These are phyloP conservation scores for Eutypella sp. DNA, from an alignment of 2,329 filamentous ascomycete species.

Conservation along the genomic window DNA sequence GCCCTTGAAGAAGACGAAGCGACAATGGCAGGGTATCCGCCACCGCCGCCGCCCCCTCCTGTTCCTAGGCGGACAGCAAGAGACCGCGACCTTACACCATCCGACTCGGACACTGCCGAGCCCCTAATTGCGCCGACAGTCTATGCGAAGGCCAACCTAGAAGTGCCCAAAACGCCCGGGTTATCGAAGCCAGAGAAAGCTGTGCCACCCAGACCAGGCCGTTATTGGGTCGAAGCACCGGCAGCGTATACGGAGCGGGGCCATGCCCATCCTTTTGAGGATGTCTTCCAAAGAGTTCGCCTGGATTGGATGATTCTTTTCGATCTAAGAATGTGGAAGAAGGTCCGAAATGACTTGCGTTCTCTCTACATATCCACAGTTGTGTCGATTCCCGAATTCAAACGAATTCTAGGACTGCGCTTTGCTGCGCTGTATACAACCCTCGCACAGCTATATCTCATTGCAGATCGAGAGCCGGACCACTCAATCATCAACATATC, in stretches of 20 bases:
- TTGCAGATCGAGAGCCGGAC: slow-evolving; percentile 92
- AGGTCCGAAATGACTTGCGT: slow-evolving; percentile 80
- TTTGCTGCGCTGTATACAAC: slow-evolving; percentile 94
- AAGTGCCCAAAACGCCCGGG: slow-evolving; percentile 79
- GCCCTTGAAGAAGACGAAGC: slow-evolving; percentile 72
- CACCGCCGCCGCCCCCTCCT: slow-evolving; percentile 58
- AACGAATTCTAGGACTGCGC: slow-evolving; percentile 84
- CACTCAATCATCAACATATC: slow-evolving; percentile 98
- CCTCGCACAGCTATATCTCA: slow-evolving; percentile 88
- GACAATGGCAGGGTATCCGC: slow-evolving; percentile 69
- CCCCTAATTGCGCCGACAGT: slow-evolving; percentile 58
- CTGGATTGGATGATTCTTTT: slow-evolving; percentile 94
- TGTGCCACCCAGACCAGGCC: slow-evolving; percentile 58
- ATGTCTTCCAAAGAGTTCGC: slow-evolving; percentile 82
- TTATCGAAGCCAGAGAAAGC: slow-evolving; percentile 34
- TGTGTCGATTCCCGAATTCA: slow-evolving; percentile 92
- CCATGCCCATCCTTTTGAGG: slow-evolving; percentile 68
- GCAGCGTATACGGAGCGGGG: slow-evolving; percentile 59
- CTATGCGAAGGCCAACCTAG: slow-evolving; percentile 60
- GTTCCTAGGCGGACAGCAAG: slow-evolving; percentile 39
- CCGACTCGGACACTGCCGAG: slow-evolving; percentile 68
- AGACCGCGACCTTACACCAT: slow-evolving; percentile 61
- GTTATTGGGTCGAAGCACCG: slow-evolving; percentile 84
- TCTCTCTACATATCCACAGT: slow-evolving; percentile 96
- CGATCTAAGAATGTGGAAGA: slow-evolving; percentile 95